phyloP scores from a whole-genome alignment of 164 flowering plant species.

The Stephania yunnanensis region DNA sequence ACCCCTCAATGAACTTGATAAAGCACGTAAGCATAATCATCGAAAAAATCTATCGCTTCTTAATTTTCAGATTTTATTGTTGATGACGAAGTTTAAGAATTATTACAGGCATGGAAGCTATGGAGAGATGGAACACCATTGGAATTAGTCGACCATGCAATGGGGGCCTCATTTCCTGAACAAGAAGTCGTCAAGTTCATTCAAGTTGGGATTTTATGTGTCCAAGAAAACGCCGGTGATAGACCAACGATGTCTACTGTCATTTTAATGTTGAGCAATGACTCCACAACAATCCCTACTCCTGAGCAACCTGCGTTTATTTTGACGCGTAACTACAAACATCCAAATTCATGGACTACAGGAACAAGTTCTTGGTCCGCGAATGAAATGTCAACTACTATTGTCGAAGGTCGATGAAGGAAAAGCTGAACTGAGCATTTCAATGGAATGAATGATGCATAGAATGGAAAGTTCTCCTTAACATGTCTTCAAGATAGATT shows the following conservation, averaged over 20 bases:
- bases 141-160: slow-evolving; percentile 2
- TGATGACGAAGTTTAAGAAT: background rate
- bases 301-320: background rate
- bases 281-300: background rate
- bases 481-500: no score
- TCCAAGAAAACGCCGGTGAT: slow-evolving; percentile 12
- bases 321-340: no score
- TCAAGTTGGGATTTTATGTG: slow-evolving; percentile 11
- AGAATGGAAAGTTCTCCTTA: no score
- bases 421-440: no score
- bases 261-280: slow-evolving; percentile 1
- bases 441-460: no score
- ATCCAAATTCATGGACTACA: no score
- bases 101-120: slow-evolving; percentile 7
- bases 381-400: no score
- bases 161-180: slow-evolving; percentile 6
- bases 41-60: background rate
- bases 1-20: slow-evolving; percentile 42
- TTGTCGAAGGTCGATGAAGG: no score
- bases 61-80: background rate
- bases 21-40: slow-evolving; percentile 42
- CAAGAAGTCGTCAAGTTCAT: slow-evolving; percentile 6
- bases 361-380: no score
- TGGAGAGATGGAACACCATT: slow-evolving; percentile 8
- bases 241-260: slow-evolving; percentile 6